Percentiles rank a stretch among this genome's conserved stretches.
Conservation (phyloP, 192 early-diverging fungal species). For the Mycoemilia scoparia region DNA sequence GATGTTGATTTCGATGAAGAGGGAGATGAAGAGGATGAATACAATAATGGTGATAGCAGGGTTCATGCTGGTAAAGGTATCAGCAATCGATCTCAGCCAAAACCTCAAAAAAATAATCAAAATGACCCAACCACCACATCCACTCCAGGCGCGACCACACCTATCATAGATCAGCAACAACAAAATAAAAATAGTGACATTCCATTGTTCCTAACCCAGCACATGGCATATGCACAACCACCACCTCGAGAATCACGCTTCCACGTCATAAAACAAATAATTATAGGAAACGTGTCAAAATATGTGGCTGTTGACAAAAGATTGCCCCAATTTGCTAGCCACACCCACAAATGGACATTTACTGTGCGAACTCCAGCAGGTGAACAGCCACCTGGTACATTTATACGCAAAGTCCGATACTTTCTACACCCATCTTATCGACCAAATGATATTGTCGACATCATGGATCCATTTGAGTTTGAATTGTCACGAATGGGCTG, state of each 20-base stretch:
- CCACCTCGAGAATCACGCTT: slow-evolving; percentile 43
- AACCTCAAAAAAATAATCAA: no score
- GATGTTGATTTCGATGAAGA: no score
- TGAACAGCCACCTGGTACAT: slow-evolving; percentile 34
- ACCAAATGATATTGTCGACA: slow-evolving; percentile 77
- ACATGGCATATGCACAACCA: slow-evolving; percentile 7
- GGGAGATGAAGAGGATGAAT: no score
- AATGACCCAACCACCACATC: no score
- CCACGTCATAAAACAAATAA: slow-evolving; percentile 44
- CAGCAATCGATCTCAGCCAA: no score
- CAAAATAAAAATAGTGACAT: background rate
- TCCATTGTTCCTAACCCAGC: slow-evolving; percentile 10
- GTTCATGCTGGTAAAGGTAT: no score
- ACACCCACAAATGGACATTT: slow-evolving; percentile 81
- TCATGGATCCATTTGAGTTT: slow-evolving; percentile 55
- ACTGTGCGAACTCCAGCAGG: slow-evolving; percentile 46
- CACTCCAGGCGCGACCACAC: no score
- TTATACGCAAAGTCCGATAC: slow-evolving; percentile 63
- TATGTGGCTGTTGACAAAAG: slow-evolving; percentile 39
- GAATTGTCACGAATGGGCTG: slow-evolving; percentile 77
- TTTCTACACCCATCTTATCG: slow-evolving; percentile 79
- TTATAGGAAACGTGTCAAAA: slow-evolving; percentile 59
- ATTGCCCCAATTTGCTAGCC: slow-evolving; percentile 32
- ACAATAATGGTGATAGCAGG: no score
- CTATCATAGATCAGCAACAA: no score